These are phyloP conservation scores for Pythium grandisporangium DNA, from an alignment of 352 stramenopile genomes.

Conservation along the genomic window DNA sequence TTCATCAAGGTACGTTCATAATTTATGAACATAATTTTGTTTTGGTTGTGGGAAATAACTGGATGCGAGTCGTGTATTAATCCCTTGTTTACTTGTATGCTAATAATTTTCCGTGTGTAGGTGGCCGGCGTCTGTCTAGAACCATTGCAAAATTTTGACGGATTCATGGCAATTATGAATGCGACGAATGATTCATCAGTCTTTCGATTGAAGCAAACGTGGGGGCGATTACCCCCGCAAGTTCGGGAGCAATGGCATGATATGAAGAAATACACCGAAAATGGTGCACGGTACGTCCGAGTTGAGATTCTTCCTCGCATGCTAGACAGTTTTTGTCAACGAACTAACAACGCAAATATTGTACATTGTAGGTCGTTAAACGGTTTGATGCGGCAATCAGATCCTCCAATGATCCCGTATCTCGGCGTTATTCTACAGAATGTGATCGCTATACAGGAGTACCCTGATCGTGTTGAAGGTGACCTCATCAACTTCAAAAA, in stretches of 20 bases:
- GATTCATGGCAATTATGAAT: slow-evolving; percentile 89
- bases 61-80: neutral
- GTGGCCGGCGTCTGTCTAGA: slow-evolving; percentile 66
- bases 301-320: neutral
- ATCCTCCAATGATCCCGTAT: slow-evolving; percentile 71
- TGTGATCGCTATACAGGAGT: slow-evolving; percentile 77
- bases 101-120: slow-evolving; percentile 9
- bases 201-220: slow-evolving; percentile 84
- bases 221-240: slow-evolving; percentile 55
- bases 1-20: slow-evolving; percentile 57
- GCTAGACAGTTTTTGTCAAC: neutral
- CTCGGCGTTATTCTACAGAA: slow-evolving; percentile 83
- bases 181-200: slow-evolving; percentile 82
- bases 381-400: slow-evolving; percentile 69
- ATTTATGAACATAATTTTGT: neutral
- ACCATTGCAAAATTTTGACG: slow-evolving; percentile 80
- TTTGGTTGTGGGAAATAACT: too few species aligned
- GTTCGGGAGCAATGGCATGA: slow-evolving; percentile 76
- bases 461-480: slow-evolving; percentile 60
- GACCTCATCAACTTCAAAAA: slow-evolving; percentile 87
- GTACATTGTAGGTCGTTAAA: slow-evolving; percentile 33
- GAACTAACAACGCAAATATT: neutral
- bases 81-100: neutral
- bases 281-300: slow-evolving; percentile 40
- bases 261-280: slow-evolving; percentile 75